Percentiles rank a stretch among this genome's conserved stretches.
Conservation (phyloP, 331 rosid genomes). For the Quercus tomentella region DNA sequence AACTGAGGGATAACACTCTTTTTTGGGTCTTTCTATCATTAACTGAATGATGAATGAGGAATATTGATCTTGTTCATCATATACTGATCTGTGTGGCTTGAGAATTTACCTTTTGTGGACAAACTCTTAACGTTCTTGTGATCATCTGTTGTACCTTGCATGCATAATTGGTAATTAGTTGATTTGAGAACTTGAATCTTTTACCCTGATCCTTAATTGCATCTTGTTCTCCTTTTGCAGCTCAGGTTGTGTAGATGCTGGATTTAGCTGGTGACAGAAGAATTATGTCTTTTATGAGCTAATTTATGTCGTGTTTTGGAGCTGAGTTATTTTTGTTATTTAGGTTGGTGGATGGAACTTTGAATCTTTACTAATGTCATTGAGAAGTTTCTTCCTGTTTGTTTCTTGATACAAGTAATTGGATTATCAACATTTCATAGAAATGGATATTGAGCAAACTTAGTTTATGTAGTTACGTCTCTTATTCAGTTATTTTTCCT, state of each 20-base stretch:
- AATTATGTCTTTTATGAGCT: background rate
- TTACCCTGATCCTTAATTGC: background rate
- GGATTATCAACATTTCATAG: background rate
- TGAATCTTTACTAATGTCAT: background rate
- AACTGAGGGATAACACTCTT: background rate
- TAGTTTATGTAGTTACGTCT: background rate
- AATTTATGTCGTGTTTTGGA: slow-evolving; percentile 1
- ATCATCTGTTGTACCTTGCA: background rate
- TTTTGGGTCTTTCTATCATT: background rate
- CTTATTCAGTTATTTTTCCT: background rate
- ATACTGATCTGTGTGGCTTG: no score
- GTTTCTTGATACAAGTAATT: background rate
- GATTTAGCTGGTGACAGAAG: background rate
- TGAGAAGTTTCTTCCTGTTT: background rate
- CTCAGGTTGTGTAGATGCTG: slow-evolving; percentile 10
- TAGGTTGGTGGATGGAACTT: slow-evolving; percentile 7
- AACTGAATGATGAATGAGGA: no score
- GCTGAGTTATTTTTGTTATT: slow-evolving; percentile 18
- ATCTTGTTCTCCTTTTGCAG: background rate
- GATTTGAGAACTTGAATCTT: background rate
- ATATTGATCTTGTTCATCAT: no score
- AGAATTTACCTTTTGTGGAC: no score
- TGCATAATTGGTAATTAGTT: background rate
- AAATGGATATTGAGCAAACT: background rate
- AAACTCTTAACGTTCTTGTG: background rate